Conservation (phyloP, 257 asterid genomes). For the Voacanga thouarsii region DNA sequence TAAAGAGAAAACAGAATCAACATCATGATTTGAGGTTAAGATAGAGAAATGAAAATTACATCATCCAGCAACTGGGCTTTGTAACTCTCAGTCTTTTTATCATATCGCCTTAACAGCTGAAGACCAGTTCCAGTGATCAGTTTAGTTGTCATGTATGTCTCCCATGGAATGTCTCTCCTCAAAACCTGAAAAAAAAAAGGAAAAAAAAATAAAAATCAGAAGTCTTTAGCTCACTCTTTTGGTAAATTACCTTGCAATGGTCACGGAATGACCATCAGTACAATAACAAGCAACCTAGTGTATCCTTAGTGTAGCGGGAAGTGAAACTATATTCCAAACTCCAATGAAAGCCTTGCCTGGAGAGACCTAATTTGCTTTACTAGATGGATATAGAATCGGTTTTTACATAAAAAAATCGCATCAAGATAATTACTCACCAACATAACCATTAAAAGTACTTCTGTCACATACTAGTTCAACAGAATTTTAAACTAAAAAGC, state of each 20-base stretch:
- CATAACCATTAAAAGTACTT: not conserved
- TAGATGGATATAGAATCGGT: not conserved
- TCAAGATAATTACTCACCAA: not conserved
- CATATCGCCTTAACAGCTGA: constrained; percentile 85
- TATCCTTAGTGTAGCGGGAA: not conserved
- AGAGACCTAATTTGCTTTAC: not conserved
- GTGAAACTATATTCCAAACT: not conserved
- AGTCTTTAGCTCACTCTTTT: not conserved
- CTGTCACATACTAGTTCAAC: not conserved
- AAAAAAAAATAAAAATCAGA: no score
- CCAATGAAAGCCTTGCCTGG: not conserved
- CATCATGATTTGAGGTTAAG: not conserved
- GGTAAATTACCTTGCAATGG: not conserved
- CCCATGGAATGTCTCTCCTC: constrained; percentile 95
- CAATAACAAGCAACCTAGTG: not conserved
- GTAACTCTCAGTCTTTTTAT: constrained; percentile 66
- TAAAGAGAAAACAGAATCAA: not conserved
- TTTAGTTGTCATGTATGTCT: constrained; percentile 84
- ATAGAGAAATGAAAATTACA: constrained; percentile 36
- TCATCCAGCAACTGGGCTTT: constrained; percentile 85
- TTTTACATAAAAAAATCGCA: not conserved
- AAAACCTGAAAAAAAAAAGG: constrained; percentile 47
- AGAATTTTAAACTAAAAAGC: not conserved
- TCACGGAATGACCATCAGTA: not conserved
- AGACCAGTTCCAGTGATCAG: constrained; percentile 80